These are phyloP conservation scores for Aspergillus hancockii DNA, from an alignment of 495 filamentous ascomycete species.

Conservation along the genomic window DNA sequence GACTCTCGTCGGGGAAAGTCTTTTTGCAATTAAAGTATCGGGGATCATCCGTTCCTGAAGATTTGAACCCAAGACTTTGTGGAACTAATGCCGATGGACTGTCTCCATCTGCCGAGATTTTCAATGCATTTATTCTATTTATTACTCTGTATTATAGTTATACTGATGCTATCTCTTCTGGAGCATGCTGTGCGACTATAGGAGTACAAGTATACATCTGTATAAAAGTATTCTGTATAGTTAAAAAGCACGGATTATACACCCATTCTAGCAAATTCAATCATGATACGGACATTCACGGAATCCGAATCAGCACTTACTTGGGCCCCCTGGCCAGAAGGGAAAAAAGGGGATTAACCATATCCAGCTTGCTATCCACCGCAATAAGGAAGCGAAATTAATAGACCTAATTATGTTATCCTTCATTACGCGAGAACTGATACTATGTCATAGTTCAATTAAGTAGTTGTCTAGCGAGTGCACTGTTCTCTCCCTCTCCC, in stretches of 20 bases:
- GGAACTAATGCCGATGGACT: constrained; percentile 5
- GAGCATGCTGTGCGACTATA: not conserved
- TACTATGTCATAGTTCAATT: not conserved
- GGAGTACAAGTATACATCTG: too few species aligned
- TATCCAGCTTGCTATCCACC: constrained; percentile 1
- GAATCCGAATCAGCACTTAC: too few species aligned
- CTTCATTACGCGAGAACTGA: not conserved
- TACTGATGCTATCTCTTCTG: not conserved
- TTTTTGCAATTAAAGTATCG: constrained; percentile 4
- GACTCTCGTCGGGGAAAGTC: not conserved
- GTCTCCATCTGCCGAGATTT: constrained; percentile 8
- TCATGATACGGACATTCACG: too few species aligned
- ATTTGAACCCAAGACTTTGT: not conserved
- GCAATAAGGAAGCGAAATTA: constrained; percentile 7
- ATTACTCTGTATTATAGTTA: not conserved
- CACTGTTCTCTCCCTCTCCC: not conserved
- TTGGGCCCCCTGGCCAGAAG: not conserved
- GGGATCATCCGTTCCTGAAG: constrained; percentile 14
- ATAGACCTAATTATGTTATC: not conserved
- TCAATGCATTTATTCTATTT: not conserved
- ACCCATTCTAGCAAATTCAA: too few species aligned
- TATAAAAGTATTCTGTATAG: too few species aligned
- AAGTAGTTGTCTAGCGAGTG: not conserved
- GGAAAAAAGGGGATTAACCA: not conserved
- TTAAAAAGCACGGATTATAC: too few species aligned